Conservation (phyloP, 495 filamentous ascomycete genomes). For the Bombardia bombarda region DNA sequence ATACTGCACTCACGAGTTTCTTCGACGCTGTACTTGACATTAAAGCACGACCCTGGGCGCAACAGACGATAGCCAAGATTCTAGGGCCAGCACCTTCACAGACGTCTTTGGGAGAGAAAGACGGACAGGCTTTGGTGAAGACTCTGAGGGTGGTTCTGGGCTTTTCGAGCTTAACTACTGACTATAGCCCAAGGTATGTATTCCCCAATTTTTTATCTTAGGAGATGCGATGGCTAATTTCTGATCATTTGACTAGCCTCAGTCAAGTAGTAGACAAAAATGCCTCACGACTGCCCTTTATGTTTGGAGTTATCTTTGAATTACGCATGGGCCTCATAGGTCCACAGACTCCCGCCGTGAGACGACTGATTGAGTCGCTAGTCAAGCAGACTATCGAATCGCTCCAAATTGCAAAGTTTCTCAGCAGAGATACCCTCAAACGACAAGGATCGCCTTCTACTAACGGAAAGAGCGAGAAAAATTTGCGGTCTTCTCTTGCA, state of each 20-base stretch:
- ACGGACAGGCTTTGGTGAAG: background rate
- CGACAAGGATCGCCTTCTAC: too few species aligned
- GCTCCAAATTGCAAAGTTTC: too few species aligned
- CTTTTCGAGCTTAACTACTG: background rate
- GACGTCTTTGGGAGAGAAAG: conserved; percentile 1
- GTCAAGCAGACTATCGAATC: too few species aligned
- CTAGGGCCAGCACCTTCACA: background rate
- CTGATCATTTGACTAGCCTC: too few species aligned
- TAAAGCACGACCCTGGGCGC: background rate
- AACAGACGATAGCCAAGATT: background rate
- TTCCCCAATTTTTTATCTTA: too few species aligned
- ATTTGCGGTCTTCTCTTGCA: too few species aligned
- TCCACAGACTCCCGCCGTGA: too few species aligned
- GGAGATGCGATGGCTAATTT: too few species aligned
- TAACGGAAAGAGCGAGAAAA: too few species aligned
- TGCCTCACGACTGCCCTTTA: conserved; percentile 4
- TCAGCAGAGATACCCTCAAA: too few species aligned
- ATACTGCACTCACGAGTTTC: background rate
- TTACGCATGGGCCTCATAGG: too few species aligned
- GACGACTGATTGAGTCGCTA: too few species aligned
- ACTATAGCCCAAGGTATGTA: background rate
- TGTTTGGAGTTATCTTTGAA: conserved; percentile 7
- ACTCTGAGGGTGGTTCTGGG: background rate
- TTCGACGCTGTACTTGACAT: background rate
- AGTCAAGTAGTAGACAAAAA: conserved; percentile 5